Conservation (phyloP, 768 basidiomycete genomes). For the Termitomyces titanicus region DNA sequence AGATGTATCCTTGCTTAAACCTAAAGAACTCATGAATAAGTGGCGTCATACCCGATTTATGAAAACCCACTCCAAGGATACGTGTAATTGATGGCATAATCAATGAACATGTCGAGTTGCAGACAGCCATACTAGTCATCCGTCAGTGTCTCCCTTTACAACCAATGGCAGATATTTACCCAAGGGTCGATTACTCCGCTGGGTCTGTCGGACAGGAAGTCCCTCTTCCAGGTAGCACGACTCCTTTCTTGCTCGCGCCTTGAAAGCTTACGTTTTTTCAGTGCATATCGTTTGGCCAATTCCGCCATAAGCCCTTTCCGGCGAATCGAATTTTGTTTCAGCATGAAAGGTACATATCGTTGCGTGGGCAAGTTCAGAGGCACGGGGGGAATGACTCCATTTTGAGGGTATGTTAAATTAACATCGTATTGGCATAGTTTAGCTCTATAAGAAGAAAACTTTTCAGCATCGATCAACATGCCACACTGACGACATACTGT, state of each 20-base stretch:
- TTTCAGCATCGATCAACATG: not conserved
- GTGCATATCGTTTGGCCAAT: conserved; percentile 19
- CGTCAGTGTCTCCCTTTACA: conserved; percentile 1
- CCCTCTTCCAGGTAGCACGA: conserved; percentile 40
- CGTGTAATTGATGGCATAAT: conserved; percentile 72
- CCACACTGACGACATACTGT: conserved; percentile 45
- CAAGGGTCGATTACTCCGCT: conserved; percentile 57
- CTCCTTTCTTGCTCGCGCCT: conserved; percentile 22
- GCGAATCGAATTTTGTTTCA: conserved; percentile 11
- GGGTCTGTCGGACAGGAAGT: conserved; percentile 37
- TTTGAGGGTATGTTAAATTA: conserved; percentile 68
- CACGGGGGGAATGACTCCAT: conserved; percentile 44
- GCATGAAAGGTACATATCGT: conserved; percentile 30
- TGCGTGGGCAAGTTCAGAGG: conserved; percentile 29
- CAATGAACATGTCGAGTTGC: conserved; percentile 59
- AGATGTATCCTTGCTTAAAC: conserved; percentile 23
- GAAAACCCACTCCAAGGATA: conserved; percentile 47
- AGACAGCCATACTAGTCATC: conserved; percentile 56
- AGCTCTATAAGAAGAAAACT: conserved; percentile 31
- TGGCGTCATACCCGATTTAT: not conserved
- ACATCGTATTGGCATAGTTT: conserved; percentile 64
- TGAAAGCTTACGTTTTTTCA: conserved; percentile 15
- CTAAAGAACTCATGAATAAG: conserved; percentile 9
- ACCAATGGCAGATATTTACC: conserved; percentile 26
- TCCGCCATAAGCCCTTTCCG: conserved; percentile 18